Base-by-base conservation (phyloP, 306 rosid species). In the Cicer yamashitae region DNA sequence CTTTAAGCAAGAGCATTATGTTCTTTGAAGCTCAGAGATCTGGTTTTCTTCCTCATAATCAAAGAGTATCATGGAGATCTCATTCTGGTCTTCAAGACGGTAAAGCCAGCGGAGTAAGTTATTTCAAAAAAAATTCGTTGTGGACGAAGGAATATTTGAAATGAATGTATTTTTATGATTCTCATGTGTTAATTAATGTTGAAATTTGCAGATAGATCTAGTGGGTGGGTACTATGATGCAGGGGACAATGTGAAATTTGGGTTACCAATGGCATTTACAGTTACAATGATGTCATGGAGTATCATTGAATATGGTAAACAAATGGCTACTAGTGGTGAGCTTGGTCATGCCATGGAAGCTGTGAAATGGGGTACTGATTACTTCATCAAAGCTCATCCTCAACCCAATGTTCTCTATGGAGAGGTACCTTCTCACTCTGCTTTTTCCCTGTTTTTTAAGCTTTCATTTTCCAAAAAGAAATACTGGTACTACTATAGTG, bases 11-110 rank as follows among this genome's bases (percentile, higher is more conserved):
- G 86, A 89, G 96, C 90, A 79, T 94, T 85, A 88, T 94, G 38
- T 94, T 94, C 90, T 94, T 89, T 15, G 99, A 94, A 75, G 99
- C 97, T 71, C 99, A 94, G 88, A 90, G 99, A 87, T 94, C 99
- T 57, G 99, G 99, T 17, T 65, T 37, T 67, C 90, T 94, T 58
- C 99, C 99, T 2, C 77, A 46, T 20, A 81, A 70, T 90, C 99
- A 94, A 62, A 89, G 99, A 71, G 93, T 92, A n/a, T n/a, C 83
- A 17, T 94, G 99, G 99, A 89, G 99, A 71, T 64, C 89, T 61
- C 81, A 92, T 65, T 94, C 99, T 56, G 99, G 99, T 39, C 80
- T 94, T 25, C 83, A 85, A 8, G 99, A 94, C 7, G 99, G 99
- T 50, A 94, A 94, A 50, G 87, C 94, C 39, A 94, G 89, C 71